phyloP scores from a whole-genome alignment of 2,329 filamentous ascomycete genomes.

The Talaromyces sp. region DNA sequence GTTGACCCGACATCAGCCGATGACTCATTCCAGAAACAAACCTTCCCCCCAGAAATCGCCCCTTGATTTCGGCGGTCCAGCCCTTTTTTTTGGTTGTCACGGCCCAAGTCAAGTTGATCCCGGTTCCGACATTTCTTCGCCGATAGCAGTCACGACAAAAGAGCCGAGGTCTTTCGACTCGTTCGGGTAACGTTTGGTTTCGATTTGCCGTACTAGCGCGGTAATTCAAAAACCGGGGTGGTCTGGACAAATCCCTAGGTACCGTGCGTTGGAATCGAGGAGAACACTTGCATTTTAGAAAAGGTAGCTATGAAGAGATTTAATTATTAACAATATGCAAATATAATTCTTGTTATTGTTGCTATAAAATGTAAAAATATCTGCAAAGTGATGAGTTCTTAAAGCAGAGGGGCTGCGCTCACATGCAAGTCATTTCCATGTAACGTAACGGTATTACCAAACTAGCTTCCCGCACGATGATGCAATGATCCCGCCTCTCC shows the following conservation, averaged over 20 bases:
- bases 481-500: background rate
- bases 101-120: background rate
- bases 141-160: background rate
- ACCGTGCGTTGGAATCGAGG: background rate
- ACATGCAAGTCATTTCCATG: slow-evolving; percentile 5
- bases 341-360: background rate
- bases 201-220: slow-evolving; percentile 4
- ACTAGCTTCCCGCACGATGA: background rate
- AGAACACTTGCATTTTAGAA: background rate
- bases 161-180: slow-evolving; percentile 10
- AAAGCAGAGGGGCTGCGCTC: background rate
- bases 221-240: slow-evolving; percentile 13
- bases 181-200: background rate
- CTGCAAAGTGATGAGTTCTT: background rate
- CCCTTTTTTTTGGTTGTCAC: background rate
- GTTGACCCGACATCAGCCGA: background rate
- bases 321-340: background rate
- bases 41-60: background rate
- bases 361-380: background rate
- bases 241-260: background rate
- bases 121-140: slow-evolving; percentile 8
- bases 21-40: background rate
- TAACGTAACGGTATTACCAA: background rate
- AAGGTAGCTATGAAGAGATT: background rate
- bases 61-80: background rate